Evolutionary conservation across 140 eudicot species (phyloP), one percentile per base, ranked within the genome.

Genomic region (Bidens hawaiensis): DNA sequence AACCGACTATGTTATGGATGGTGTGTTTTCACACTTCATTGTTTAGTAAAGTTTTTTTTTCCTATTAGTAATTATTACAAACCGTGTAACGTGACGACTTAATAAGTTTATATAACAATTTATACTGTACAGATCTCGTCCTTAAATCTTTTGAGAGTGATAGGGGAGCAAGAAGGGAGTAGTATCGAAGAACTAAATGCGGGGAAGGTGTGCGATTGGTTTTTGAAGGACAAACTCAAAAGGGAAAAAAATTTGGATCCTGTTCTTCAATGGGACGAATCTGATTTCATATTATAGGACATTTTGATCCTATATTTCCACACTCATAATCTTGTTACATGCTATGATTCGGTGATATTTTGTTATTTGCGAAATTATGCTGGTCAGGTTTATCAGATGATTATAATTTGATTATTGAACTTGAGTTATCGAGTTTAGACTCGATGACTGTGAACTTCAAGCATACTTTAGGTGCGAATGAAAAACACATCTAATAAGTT

Each of bases 131-230:
- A 86, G 95, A 87, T 87, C 70, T 87, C 91, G 22, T 87, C 95
- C n/a, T 49, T 90, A 71, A 90, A 90, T 68, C 61, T 90, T 38
- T 54, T 86, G 70, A 79, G 84, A 69, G 97, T 90, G 76, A 76
- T 86, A 72, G 75, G 84, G 65, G 95, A 90, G 75, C 90, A 90
- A 71, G 97, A 86, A 70, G 87, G 77, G 12, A 79, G 97, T 64
- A 16, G 80, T n/a, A 90, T 90, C n/a, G 97, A 86, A 53, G 95
- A 90, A 58, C 69, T 90, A 49, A 90, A 90, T 43, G 97, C 95
- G 1, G 97, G 97, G 38, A 86, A 42, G 38, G 64, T 86, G n/a
- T 83, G 97, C 58, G 97, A 90, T 73, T 90, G 97, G 95, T 90
- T 90, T 57, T 7, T 90, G 18, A 90, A 90, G 64, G 97, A 90